Evolutionary conservation across 2,329 filamentous ascomycete species (phyloP).

Genomic region (Alternaria atra): DNA sequence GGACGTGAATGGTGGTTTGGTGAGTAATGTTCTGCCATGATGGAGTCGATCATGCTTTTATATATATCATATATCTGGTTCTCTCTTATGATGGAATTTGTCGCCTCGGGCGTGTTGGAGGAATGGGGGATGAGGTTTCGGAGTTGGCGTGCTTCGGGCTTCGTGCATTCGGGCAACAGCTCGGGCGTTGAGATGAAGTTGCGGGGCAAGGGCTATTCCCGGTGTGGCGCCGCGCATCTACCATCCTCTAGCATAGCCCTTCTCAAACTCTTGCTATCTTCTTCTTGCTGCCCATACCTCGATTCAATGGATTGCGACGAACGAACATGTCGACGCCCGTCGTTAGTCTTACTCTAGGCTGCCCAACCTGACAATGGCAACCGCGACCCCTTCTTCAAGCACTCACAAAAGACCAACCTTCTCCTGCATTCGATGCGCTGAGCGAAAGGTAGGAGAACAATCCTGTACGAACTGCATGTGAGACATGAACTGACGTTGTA

Average conservation of each 20-base stretch:
- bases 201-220: neutral
- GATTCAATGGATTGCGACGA: neutral
- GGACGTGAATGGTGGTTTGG: neutral
- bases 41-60: neutral
- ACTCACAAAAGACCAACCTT: slow-evolving; percentile 2
- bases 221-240: neutral
- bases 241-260: neutral
- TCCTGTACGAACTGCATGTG: neutral
- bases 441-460: slow-evolving; percentile 25
- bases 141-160: neutral
- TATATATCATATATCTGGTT: neutral
- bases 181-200: neutral
- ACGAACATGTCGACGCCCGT: neutral
- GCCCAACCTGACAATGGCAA: neutral
- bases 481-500: neutral
- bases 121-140: neutral
- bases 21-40: neutral
- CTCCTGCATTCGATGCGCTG: slow-evolving; percentile 30
- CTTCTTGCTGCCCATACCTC: neutral
- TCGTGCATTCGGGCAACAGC: neutral
- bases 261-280: neutral
- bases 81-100: neutral
- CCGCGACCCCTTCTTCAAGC: neutral
- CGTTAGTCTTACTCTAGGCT: neutral
- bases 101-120: neutral